Evolutionary conservation across 2,329 filamentous ascomycete species (phyloP).

Genomic region (Daldinia sp.): DNA sequence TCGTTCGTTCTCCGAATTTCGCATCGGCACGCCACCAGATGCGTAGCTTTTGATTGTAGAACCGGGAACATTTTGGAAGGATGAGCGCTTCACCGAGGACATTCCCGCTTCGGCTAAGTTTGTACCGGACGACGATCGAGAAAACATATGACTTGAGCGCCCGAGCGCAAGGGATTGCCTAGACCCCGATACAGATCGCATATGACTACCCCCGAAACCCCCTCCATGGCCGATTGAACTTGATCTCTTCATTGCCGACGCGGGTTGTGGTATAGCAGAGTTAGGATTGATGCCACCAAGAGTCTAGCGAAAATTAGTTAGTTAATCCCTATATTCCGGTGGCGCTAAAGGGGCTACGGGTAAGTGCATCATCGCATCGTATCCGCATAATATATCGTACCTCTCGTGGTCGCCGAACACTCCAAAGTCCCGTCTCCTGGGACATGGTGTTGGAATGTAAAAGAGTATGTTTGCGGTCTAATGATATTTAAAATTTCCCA

Average conservation of each 20-base stretch:
- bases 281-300: slow-evolving; percentile 85
- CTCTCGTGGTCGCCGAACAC: slow-evolving; percentile 89
- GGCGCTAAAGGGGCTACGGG: slow-evolving; percentile 17
- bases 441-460: slow-evolving; percentile 68
- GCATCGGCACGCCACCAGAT: slow-evolving; percentile 56
- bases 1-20: slow-evolving; percentile 64
- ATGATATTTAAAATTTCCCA: slow-evolving; percentile 5
- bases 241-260: slow-evolving; percentile 92
- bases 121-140: slow-evolving; percentile 81
- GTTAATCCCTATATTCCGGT: slow-evolving; percentile 22
- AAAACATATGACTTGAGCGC: slow-evolving; percentile 84
- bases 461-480: slow-evolving; percentile 6
- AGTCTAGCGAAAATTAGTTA: slow-evolving; percentile 64
- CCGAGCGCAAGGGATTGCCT: slow-evolving; percentile 85
- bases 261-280: slow-evolving; percentile 86
- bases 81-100: slow-evolving; percentile 85
- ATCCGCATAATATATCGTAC: slow-evolving; percentile 58
- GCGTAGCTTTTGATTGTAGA: slow-evolving; percentile 76
- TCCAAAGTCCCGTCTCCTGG: slow-evolving; percentile 88
- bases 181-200: slow-evolving; percentile 81
- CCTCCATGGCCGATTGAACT: slow-evolving; percentile 76
- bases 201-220: slow-evolving; percentile 74
- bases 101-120: slow-evolving; percentile 82
- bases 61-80: slow-evolving; percentile 71
- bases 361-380: no score